Base-by-base conservation (phyloP, 352 stramenopile genomes). In the Phytophthora rubi region DNA sequence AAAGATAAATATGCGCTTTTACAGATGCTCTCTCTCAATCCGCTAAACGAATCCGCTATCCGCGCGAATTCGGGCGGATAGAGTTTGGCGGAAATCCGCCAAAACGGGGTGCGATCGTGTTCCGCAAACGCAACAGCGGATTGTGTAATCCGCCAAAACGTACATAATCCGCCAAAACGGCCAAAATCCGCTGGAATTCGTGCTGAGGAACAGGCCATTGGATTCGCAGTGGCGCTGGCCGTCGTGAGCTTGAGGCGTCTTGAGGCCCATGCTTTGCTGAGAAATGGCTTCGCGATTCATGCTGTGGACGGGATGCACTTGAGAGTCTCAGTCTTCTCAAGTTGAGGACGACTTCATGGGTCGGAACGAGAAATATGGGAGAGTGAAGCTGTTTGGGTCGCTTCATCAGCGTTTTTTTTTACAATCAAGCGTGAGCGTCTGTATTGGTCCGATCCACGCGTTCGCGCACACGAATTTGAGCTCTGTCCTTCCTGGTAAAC, bases 361-460 rank as follows among this genome's bases (percentile, higher is more conserved):
- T 51, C 7, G n/a, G 6, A 16, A 28, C 44, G 44, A 51, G 16
- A n/a, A 26, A 12, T 51, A 26, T 23, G 10, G 44, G n/a, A 51
- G n/a, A 51, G 44, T 51, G n/a, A 51, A 21, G 13, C 44, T 4
- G 44, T 18, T 18, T 18, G 16, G 13, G 6, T 13, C 13, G 39
- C 7, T 6, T 7, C 4, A 21, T 6, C 39, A 47, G 4, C 16
- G 44, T 51, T 51, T n/a, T 26, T 21, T 26, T 26, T 26, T 26
- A 15, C 44, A 51, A 51, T 51, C 44, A 51, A 23, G 7, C 44
- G 8, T 23, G 44, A n/a, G 44, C 44, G 44, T 51, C 44, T 51
- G n/a, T 26, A 51, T 51, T 51, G 44, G 44, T 51, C 44, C 44
- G 44, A 51, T 51, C 44, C 44, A 51, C 44, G 44, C 44, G 44